Base-by-base conservation (phyloP, 2,329 filamentous ascomycete genomes). In the Colletotrichum noveboracense region DNA sequence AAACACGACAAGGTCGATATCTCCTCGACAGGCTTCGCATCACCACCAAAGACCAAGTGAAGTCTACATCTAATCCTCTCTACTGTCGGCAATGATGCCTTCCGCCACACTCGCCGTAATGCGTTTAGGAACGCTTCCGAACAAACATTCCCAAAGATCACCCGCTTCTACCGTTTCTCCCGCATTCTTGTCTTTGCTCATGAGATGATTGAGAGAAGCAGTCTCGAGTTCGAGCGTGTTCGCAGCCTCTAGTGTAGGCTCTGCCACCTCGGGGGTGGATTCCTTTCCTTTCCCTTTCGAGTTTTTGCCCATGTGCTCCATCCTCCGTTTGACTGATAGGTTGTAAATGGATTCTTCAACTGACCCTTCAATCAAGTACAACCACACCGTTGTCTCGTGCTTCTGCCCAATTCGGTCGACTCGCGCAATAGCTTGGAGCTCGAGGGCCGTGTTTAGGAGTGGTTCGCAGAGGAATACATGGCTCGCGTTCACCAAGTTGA, bases 381-480 rank as follows among this genome's bases (percentile, higher is more conserved):
- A 94, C 94, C 96, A 98, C 2, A 98, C 96, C 0, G 95, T 98
- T 1, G 97, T 99, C 78, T 94, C 90, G 67, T 94, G 92, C 77
- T 93, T 89, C 84, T 98, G 97, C 0, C 97, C 97, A 77, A 99
- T 99, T 43, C 97, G 92, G 82, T 99, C 96, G 2, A 99, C 96
- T 71, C 97, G 94, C 1, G 96, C 96, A 80, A 98, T 98, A 16
- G 96, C 96, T 84, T 99, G 97, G 12, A 98, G 89, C 84, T 98
- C 97, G 18, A 99, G 92, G 0, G 96, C 96, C 0, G 96, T 96
- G 81, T 98, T 98, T 79, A 98, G 92, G 5, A 98, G 88, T 4
- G 97, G 97, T 82, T 99, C 97, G 83, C 96, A 98, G 6, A 99
- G 90, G 81, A 98, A 97, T 2, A 98, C 96, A 81, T 98, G 96